A percentile compares a stretch with the other conserved stretches of the same genome.
These are phyloP conservation scores for Syzygium jambos DNA, from an alignment of 345 rosid genomes.

Conservation along the genomic window DNA sequence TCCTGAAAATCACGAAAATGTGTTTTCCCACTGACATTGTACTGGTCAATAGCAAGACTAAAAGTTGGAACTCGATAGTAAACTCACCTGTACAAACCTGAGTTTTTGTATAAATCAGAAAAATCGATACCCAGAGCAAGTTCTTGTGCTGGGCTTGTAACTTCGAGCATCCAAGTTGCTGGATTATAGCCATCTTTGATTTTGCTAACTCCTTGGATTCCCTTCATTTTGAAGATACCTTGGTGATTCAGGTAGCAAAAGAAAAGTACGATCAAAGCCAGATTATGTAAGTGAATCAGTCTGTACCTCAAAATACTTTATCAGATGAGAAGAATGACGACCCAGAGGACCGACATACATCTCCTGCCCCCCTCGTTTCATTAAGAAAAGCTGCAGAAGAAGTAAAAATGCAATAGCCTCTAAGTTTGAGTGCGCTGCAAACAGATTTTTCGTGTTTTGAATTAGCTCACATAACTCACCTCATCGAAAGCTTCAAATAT, in stretches of 20 bases:
- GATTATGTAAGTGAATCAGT: too few relatives aligned
- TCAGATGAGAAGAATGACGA: constrained; percentile 22
- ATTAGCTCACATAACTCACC: constrained; percentile 17
- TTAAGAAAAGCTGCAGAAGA: constrained; percentile 24
- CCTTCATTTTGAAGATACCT: constrained; percentile 3
- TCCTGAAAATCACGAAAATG: constrained; percentile 23
- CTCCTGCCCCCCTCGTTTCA: constrained; percentile 43
- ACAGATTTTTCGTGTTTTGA: background rate
- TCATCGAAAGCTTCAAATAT: constrained; percentile 92
- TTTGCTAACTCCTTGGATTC: constrained; percentile 22
- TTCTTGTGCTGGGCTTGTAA: constrained; percentile 27
- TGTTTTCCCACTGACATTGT: background rate
- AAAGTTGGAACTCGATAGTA: background rate
- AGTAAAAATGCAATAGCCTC: background rate
- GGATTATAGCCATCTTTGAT: constrained; percentile 45
- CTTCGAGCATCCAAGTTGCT: constrained; percentile 65
- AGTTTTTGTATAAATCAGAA: constrained; percentile 21
- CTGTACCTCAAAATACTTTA: constrained; percentile 18
- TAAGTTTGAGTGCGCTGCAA: background rate
- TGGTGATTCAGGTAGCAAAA: background rate
- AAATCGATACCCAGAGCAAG: constrained; percentile 25
- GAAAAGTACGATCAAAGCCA: too few relatives aligned
- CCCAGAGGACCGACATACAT: constrained; percentile 45
- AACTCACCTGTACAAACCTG: constrained; percentile 27
- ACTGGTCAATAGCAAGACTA: background rate